phyloP scores from a whole-genome alignment of 176 grass and related monocot genomes.

The Oryza coarctata region DNA sequence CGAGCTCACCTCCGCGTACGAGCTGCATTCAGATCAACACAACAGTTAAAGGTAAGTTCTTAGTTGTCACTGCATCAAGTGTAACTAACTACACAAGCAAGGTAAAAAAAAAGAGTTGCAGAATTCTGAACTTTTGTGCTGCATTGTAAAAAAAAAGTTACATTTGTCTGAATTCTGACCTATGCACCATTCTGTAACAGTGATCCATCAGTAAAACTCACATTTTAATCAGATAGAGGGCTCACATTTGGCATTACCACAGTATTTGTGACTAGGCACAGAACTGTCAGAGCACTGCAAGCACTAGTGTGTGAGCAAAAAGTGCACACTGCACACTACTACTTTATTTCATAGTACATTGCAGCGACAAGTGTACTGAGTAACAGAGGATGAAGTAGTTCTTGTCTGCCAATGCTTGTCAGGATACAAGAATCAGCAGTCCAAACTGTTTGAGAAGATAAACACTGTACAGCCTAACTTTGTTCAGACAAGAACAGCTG shows the following conservation, averaged over 20 bases:
- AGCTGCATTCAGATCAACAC: conserved; percentile 50
- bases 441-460: not conserved
- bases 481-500: conserved; percentile 25
- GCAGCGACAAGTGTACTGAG: conserved; percentile 12
- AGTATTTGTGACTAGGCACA: not conserved
- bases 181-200: too few species aligned
- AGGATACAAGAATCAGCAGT: conserved; percentile 14
- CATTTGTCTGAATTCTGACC: not conserved
- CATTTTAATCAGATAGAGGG: not conserved
- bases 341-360: conserved; percentile 5
- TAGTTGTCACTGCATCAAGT: not conserved
- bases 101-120: not conserved
- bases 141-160: too few species aligned
- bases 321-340: not conserved
- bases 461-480: not conserved
- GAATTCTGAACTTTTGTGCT: not conserved
- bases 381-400: conserved; percentile 21
- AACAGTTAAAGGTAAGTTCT: conserved; percentile 8
- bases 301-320: not conserved
- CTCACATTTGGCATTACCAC: not conserved
- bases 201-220: not conserved
- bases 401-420: not conserved
- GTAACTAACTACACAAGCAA: not conserved
- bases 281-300: not conserved
- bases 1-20: conserved; percentile 74